Evolutionary conservation across 1,284 basidiomycete genomes (phyloP).

Genomic region (Pyrrhoderma lamaoense): DNA sequence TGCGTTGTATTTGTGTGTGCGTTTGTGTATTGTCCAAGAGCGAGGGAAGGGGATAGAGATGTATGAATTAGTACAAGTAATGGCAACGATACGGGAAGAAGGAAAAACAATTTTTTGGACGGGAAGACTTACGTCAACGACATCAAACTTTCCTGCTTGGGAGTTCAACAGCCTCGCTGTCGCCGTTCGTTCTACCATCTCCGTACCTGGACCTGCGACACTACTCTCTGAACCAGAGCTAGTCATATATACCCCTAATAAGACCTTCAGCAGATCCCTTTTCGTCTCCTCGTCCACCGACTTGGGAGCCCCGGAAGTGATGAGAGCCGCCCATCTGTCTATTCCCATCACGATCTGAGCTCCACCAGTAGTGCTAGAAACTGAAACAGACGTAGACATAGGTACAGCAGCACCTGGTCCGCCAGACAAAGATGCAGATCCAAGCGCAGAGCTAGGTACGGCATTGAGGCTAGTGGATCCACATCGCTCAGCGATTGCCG

Average conservation of each 20-base stretch:
- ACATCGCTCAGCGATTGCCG: constrained; percentile 42
- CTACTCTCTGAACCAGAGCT: constrained; percentile 38
- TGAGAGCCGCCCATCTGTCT: constrained; percentile 48
- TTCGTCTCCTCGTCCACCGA: constrained; percentile 49
- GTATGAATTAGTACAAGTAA: too few species aligned
- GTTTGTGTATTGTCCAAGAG: too few species aligned
- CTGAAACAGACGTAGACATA: too few species aligned
- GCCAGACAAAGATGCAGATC: too few species aligned
- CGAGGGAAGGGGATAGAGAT: too few species aligned
- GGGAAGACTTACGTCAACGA: constrained; percentile 52
- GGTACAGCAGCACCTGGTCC: too few species aligned
- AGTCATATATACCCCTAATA: constrained; percentile 77
- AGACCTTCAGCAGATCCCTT: constrained; percentile 54
- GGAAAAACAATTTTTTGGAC: not conserved
- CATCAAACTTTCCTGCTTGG: constrained; percentile 73
- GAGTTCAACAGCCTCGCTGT: constrained; percentile 68
- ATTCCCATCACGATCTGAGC: constrained; percentile 26
- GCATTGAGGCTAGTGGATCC: too few species aligned
- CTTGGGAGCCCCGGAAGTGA: constrained; percentile 27
- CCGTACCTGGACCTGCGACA: not conserved
- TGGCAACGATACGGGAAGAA: too few species aligned
- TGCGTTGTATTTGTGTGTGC: too few species aligned
- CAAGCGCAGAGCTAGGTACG: too few species aligned
- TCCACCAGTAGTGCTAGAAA: too few species aligned
- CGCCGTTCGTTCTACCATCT: constrained; percentile 30